phyloP scores from a whole-genome alignment of 306 rosid genomes.

The Fragaria nilgerrensis region DNA sequence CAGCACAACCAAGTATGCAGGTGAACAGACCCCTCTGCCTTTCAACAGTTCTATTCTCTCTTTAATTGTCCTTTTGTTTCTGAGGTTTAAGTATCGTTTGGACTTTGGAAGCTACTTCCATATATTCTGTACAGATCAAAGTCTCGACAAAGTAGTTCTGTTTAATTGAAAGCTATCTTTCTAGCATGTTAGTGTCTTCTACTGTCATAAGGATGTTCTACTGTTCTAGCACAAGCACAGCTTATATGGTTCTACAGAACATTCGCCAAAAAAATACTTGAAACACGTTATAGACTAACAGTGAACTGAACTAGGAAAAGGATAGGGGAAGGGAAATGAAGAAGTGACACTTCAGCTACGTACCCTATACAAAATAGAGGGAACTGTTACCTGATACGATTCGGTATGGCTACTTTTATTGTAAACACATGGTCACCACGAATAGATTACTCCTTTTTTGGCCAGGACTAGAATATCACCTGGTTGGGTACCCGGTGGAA shows the following conservation, averaged over 20 bases:
- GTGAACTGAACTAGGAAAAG: not conserved
- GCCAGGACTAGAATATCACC: slow-evolving; percentile 82
- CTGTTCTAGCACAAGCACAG: not conserved
- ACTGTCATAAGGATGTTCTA: not conserved
- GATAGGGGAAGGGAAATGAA: not conserved
- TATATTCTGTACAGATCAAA: not conserved
- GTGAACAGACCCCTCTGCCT: not conserved
- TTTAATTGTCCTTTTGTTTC: not conserved
- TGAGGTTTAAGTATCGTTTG: not conserved
- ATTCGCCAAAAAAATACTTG: not conserved
- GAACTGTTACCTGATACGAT: slow-evolving; percentile 64
- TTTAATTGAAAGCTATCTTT: not conserved
- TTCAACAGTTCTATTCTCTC: not conserved
- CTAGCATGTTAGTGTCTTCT: not conserved
- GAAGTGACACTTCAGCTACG: not conserved
- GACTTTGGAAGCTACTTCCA: not conserved
- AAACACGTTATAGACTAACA: not conserved
- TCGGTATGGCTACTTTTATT: slow-evolving; percentile 83
- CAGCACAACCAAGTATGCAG: not conserved
- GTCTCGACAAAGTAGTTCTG: not conserved
- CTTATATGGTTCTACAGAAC: not conserved
- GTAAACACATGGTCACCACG: slow-evolving; percentile 95
- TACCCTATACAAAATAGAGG: no score
- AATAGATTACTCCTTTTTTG: slow-evolving; percentile 78
- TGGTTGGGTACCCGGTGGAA: slow-evolving; percentile 92